Base-by-base conservation (phyloP, 257 asterid species). In the Eucommia ulmoides region DNA sequence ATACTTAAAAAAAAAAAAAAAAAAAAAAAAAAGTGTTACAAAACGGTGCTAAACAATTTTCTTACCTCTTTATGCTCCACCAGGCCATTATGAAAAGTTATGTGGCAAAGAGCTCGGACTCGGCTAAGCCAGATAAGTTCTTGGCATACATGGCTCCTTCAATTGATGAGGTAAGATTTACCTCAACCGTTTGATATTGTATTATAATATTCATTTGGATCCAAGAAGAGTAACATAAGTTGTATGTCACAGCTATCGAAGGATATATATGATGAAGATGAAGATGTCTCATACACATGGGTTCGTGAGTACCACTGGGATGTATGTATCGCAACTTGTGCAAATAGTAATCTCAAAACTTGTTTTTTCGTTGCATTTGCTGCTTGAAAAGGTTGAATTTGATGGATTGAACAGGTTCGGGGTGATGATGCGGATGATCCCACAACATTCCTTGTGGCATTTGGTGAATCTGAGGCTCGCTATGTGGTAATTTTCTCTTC, bases 31-130 rank as follows among this genome's bases (percentile, higher is more conserved):
- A n/a, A n/a, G n/a, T n/a, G n/a, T n/a, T n/a, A n/a, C n/a, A n/a
- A n/a, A n/a, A n/a, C n/a, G n/a, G n/a, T n/a, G n/a, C n/a, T n/a
- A n/a, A n/a, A n/a, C n/a, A n/a, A n/a, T n/a, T n/a, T n/a, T n/a
- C n/a, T n/a, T n/a, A n/a, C n/a, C n/a, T n/a, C n/a, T n/a, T n/a
- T n/a, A n/a, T n/a, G n/a, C n/a, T n/a, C n/a, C n/a, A n/a, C n/a
- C 94, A 86, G 98, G 96, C 98, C 52, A 63, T 91, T 56, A 91
- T 91, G 95, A 91, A 83, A 70, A 91, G 94, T 63, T 91, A 74
- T 49, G 56, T 49, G 33, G 82, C 88, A 52, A 64, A 92, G 33
- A 59, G 74, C 66, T 58, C 86, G 7, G 85, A 77, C 62, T 25
- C 74, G 19, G 80, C 73, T 51, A 74, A 71, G 42, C 66, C 87